A percentile compares a stretch with the other conserved stretches of the same genome.
Conservation (phyloP, 495 filamentous ascomycete genomes). For the Xanthoparmelia taractica region DNA sequence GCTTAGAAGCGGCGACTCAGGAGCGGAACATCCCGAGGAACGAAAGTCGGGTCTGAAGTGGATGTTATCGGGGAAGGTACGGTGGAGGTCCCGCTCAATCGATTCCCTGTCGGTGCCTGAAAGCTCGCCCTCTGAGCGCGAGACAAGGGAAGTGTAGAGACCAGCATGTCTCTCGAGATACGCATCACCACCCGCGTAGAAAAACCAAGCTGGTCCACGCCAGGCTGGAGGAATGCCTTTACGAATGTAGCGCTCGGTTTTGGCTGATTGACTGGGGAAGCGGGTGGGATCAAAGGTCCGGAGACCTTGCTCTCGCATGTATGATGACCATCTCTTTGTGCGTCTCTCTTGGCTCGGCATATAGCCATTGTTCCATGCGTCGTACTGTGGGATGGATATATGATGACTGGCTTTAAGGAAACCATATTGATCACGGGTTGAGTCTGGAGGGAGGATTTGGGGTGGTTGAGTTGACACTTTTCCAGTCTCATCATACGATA, state of each 20-base stretch:
- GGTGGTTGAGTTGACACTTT: constrained; percentile 26
- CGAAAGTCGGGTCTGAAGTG: constrained; percentile 70
- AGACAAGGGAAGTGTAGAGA: constrained; percentile 62
- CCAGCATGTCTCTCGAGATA: constrained; percentile 65
- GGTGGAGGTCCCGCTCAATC: constrained; percentile 89
- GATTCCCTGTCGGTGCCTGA: constrained; percentile 71
- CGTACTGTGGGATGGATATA: constrained; percentile 66
- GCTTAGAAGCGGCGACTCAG: constrained; percentile 68
- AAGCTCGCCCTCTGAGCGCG: constrained; percentile 53
- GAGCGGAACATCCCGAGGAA: constrained; percentile 9
- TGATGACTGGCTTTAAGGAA: constrained; percentile 85
- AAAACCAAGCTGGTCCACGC: constrained; percentile 94
- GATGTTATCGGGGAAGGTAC: constrained; percentile 93
- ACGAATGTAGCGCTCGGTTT: constrained; percentile 79
- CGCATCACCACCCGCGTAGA: constrained; percentile 83
- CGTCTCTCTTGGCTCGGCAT: constrained; percentile 59
- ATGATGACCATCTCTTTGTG: constrained; percentile 68
- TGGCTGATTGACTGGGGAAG: constrained; percentile 73
- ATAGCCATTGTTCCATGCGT: constrained; percentile 71
- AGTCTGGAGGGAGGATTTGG: constrained; percentile 30
- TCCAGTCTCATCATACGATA: constrained; percentile 30
- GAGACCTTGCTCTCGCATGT: constrained; percentile 70
- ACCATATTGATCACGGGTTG: constrained; percentile 72
- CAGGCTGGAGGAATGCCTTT: constrained; percentile 95
- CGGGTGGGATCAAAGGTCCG: constrained; percentile 59